Percentiles rank a stretch among this genome's conserved stretches.
Evolutionary conservation across 1,139 yeast genomes (phyloP).

Genomic region (Saccharomyces pastorianus): DNA sequence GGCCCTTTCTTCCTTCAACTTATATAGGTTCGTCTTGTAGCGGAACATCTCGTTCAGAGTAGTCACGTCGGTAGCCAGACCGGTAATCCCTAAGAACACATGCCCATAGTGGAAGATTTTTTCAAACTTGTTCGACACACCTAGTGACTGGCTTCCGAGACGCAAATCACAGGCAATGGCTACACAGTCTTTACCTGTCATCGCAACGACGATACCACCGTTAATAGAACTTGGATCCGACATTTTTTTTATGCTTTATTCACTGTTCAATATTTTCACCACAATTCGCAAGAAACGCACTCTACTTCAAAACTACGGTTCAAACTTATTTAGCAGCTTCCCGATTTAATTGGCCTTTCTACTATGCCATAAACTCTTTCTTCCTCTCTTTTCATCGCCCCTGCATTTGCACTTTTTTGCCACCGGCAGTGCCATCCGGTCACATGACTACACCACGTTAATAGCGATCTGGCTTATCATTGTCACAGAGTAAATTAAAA

Average conservation of each 20-base stretch:
- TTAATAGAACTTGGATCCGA: constrained; percentile 50
- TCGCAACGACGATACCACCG: constrained; percentile 95
- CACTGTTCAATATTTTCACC: neutral
- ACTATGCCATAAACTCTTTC: neutral
- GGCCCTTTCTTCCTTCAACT: constrained; percentile 80
- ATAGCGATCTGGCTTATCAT: neutral
- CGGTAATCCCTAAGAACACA: constrained; percentile 85
- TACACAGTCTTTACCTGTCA: constrained; percentile 97
- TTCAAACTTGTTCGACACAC: constrained; percentile 87
- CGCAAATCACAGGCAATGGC: constrained; percentile 96
- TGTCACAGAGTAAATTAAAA: neutral
- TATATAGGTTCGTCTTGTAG: constrained; percentile 79
- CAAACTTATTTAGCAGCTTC: neutral
- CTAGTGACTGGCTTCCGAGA: constrained; percentile 87
- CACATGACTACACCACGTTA: neutral
- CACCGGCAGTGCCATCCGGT: neutral
- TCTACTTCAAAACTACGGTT: neutral
- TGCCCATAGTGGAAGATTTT: constrained; percentile 82
- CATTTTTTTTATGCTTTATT: constrained; percentile 26
- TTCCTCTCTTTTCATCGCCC: neutral
- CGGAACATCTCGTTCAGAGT: constrained; percentile 78
- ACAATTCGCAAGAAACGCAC: neutral
- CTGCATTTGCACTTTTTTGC: neutral
- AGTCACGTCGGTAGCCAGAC: constrained; percentile 87
- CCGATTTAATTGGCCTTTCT: neutral